Percentiles rank a stretch among this genome's conserved stretches.
Conservation (phyloP, 2,329 filamentous ascomycete genomes). For the Phyllosticta citribraziliensis region DNA sequence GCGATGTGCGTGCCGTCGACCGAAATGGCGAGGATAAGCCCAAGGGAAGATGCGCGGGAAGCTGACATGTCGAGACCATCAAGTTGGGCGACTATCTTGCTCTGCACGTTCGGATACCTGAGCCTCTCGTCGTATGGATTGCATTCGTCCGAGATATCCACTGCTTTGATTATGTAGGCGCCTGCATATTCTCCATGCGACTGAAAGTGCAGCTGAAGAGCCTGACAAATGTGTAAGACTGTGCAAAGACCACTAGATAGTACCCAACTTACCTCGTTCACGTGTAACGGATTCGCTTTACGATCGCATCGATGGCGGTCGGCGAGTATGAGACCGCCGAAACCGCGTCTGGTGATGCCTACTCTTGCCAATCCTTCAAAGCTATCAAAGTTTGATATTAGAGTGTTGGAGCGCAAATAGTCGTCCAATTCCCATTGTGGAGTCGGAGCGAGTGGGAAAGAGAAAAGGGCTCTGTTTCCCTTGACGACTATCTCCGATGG, state of each 20-base stretch:
- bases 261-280: neutral
- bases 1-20: slow-evolving; percentile 15
- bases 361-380: neutral
- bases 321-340: neutral
- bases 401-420: neutral
- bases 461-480: slow-evolving; percentile 1
- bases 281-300: too few species aligned
- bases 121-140: slow-evolving; percentile 6
- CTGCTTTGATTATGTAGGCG: slow-evolving; percentile 16
- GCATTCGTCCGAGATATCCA: slow-evolving; percentile 13
- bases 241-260: neutral
- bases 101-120: slow-evolving; percentile 8
- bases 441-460: neutral
- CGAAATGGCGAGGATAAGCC: slow-evolving; percentile 16
- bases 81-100: slow-evolving; percentile 16
- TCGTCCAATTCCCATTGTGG: slow-evolving; percentile 7
- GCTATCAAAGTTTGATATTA: neutral
- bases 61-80: slow-evolving; percentile 10
- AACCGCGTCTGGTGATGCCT: neutral
- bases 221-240: neutral
- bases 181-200: slow-evolving; percentile 4
- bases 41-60: slow-evolving; percentile 14
- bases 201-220: slow-evolving; percentile 12
- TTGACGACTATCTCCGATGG: neutral
- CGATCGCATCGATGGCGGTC: neutral